phyloP scores from a whole-genome alignment of 257 asterid species.

The Schizonepeta tenuifolia region DNA sequence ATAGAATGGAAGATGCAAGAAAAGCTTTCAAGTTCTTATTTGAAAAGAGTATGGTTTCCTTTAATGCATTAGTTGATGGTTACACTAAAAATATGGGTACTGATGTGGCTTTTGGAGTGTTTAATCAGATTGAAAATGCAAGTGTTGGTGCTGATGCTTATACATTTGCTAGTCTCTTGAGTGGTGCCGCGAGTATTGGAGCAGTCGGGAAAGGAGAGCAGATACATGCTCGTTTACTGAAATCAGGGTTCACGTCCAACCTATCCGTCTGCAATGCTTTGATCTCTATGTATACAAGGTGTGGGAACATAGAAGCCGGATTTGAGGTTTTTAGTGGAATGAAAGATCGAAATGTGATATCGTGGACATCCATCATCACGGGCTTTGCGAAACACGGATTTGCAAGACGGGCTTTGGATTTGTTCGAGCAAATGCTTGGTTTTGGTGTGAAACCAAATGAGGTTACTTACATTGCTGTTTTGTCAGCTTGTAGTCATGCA shows the following conservation, averaged over 20 bases:
- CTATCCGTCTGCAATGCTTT: constrained; percentile 69
- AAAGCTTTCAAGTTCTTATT: constrained; percentile 79
- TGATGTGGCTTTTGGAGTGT: constrained; percentile 60
- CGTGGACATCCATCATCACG: constrained; percentile 93
- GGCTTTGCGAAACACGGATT: constrained; percentile 90
- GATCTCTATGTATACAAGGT: constrained; percentile 90
- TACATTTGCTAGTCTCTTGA: constrained; percentile 86
- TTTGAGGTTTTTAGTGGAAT: constrained; percentile 58
- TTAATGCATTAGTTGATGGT: constrained; percentile 66
- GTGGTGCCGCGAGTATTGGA: constrained; percentile 95
- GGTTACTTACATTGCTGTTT: constrained; percentile 79
- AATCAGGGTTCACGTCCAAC: constrained; percentile 62
- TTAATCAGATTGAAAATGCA: constrained; percentile 51
- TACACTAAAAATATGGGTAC: constrained; percentile 53
- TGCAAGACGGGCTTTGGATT: constrained; percentile 60
- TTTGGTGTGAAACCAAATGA: constrained; percentile 75
- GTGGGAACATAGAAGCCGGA: constrained; percentile 86
- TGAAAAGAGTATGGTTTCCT: constrained; percentile 80
- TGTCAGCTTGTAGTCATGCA: constrained; percentile 94
- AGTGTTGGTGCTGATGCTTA: constrained; percentile 66
- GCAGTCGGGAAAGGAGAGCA: constrained; percentile 93
- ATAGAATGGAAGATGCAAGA: constrained; percentile 76
- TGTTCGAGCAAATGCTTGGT: constrained; percentile 66
- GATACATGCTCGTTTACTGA: constrained; percentile 75
- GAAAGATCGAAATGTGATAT: constrained; percentile 60